Conservation (phyloP, 2,329 filamentous ascomycete genomes). For the Lecanicillium sp. region DNA sequence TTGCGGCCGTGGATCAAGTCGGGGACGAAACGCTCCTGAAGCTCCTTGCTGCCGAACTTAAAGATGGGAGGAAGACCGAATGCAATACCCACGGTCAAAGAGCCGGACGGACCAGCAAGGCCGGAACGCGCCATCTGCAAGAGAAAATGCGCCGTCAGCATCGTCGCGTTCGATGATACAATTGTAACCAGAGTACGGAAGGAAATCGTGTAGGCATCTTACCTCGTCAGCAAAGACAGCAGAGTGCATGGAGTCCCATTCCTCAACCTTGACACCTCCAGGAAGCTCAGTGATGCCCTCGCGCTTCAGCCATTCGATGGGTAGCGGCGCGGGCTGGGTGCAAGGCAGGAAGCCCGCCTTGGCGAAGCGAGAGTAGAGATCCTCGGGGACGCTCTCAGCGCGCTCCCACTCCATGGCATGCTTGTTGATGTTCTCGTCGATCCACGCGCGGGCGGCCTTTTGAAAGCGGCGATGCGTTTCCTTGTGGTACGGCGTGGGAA, state of each 20-base stretch:
- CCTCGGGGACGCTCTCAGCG: slow-evolving; percentile 52
- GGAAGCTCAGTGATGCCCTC: slow-evolving; percentile 61
- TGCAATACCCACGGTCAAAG: slow-evolving; percentile 65
- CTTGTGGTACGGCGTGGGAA: slow-evolving; percentile 68
- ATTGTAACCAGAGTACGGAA: no score
- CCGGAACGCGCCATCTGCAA: slow-evolving; percentile 58
- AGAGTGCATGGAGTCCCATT: slow-evolving; percentile 67
- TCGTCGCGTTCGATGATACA: no score
- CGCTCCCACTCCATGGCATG: slow-evolving; percentile 66
- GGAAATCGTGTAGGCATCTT: neutral
- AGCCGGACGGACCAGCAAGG: slow-evolving; percentile 55
- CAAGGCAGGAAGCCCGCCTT: slow-evolving; percentile 60
- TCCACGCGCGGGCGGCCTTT: slow-evolving; percentile 59
- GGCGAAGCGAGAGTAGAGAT: slow-evolving; percentile 56
- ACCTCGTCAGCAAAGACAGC: slow-evolving; percentile 61
- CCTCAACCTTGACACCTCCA: slow-evolving; percentile 61
- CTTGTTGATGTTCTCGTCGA: slow-evolving; percentile 55
- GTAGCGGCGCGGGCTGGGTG: slow-evolving; percentile 61
- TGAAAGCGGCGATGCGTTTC: slow-evolving; percentile 60
- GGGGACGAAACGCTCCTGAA: slow-evolving; percentile 62
- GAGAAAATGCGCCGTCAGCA: neutral
- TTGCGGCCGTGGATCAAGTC: slow-evolving; percentile 62
- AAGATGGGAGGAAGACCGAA: slow-evolving; percentile 67
- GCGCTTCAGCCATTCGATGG: slow-evolving; percentile 59
- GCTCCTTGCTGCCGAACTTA: slow-evolving; percentile 56